These are phyloP conservation scores for Phaffia australis DNA, from an alignment of 768 basidiomycete species.

Conservation along the genomic window DNA sequence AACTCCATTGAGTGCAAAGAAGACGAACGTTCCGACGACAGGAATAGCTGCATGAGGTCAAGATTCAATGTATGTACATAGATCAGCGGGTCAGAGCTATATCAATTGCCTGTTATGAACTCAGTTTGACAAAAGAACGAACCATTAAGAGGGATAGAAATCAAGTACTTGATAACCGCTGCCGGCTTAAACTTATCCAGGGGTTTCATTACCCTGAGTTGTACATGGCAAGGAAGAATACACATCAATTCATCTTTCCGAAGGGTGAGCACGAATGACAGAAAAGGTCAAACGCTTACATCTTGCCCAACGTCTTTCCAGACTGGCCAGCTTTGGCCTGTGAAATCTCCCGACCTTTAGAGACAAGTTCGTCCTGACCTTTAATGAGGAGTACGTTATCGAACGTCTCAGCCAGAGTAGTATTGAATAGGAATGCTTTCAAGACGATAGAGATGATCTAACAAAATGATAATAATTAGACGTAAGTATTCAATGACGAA, in stretches of 20 bases:
- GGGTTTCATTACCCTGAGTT: slow-evolving; percentile 5
- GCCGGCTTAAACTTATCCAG: slow-evolving; percentile 20
- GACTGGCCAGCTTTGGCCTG: background rate
- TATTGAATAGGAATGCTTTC: slow-evolving; percentile 12
- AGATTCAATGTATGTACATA: background rate
- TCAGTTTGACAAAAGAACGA: background rate
- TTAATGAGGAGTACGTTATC: slow-evolving; percentile 19
- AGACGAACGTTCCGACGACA: slow-evolving; percentile 19
- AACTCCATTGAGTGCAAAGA: slow-evolving; percentile 20
- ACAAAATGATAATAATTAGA: too few species aligned
- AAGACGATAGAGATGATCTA: slow-evolving; percentile 23
- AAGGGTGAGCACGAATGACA: too few species aligned
- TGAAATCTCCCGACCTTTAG: slow-evolving; percentile 17
- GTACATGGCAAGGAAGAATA: too few species aligned
- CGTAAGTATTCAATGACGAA: too few species aligned
- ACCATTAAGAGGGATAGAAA: slow-evolving; percentile 13
- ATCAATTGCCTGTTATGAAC: background rate
- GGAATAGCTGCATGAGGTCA: slow-evolving; percentile 13
- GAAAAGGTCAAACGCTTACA: too few species aligned
- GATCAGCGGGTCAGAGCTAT: background rate
- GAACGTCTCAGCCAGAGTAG: slow-evolving; percentile 18
- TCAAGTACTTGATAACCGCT: slow-evolving; percentile 11
- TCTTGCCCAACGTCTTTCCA: too few species aligned
- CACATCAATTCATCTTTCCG: too few species aligned
- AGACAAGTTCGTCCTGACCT: slow-evolving; percentile 17